Conservation (phyloP, 192 early-diverging fungal species). For the Geosiphon pyriformis region DNA sequence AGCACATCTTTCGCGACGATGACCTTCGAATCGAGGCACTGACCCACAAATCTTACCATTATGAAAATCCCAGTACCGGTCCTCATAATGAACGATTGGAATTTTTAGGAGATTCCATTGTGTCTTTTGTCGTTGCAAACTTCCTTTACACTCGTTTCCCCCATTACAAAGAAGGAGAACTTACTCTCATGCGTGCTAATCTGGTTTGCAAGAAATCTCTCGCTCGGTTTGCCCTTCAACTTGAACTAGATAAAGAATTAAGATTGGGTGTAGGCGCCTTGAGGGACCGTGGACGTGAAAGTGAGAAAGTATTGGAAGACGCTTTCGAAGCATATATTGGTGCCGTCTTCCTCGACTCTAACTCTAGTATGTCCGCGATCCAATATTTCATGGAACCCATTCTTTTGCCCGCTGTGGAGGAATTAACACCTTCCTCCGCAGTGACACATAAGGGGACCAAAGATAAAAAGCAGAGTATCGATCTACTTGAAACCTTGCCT, state of each 20-base stretch:
- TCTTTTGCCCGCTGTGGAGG: slow-evolving; percentile 16
- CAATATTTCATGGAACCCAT: slow-evolving; percentile 25
- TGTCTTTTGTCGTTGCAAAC: slow-evolving; percentile 26
- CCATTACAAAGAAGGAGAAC: slow-evolving; percentile 21
- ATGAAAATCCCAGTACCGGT: slow-evolving; percentile 23
- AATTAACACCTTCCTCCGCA: slow-evolving; percentile 10
- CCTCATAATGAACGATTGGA: slow-evolving; percentile 26
- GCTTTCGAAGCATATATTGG: slow-evolving; percentile 28
- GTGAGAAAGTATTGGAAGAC: slow-evolving; percentile 25
- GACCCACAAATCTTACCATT: slow-evolving; percentile 25
- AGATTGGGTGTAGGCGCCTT: slow-evolving; percentile 19
- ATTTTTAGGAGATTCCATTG: slow-evolving; percentile 26
- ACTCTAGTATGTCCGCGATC: slow-evolving; percentile 15
- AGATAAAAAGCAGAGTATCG: not conserved
- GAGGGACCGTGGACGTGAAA: slow-evolving; percentile 20
- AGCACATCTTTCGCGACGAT: slow-evolving; percentile 4
- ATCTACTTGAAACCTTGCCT: not conserved
- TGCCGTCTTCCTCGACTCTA: slow-evolving; percentile 22
- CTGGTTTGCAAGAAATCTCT: slow-evolving; percentile 24
- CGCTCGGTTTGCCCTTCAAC: slow-evolving; percentile 17
- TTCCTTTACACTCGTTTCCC: slow-evolving; percentile 15
- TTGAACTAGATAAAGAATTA: slow-evolving; percentile 11
- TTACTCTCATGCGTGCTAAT: slow-evolving; percentile 21
- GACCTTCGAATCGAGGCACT: slow-evolving; percentile 9
- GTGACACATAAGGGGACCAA: not conserved